These are phyloP conservation scores for Hirsutella rhossiliensis DNA, from an alignment of 2,329 filamentous ascomycete genomes.

Conservation along the genomic window DNA sequence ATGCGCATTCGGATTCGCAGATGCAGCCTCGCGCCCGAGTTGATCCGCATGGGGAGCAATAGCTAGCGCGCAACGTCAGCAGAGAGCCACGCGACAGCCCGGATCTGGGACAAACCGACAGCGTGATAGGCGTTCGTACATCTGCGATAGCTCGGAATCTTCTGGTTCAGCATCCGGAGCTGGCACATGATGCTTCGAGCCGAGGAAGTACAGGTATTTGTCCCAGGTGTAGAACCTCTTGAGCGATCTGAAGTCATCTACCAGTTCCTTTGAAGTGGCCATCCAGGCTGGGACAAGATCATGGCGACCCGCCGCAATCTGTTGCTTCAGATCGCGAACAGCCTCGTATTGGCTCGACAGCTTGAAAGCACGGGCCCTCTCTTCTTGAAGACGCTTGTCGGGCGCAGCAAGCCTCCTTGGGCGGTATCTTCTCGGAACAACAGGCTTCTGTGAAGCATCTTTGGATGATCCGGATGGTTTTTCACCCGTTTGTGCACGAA, in stretches of 20 bases:
- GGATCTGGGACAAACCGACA: conserved; percentile 25
- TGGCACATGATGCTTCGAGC: conserved; percentile 17
- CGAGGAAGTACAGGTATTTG: conserved; percentile 47
- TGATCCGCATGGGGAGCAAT: conserved; percentile 6
- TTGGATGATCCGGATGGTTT: not conserved
- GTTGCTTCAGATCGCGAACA: conserved; percentile 28
- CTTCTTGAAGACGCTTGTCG: conserved; percentile 30
- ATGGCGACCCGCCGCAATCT: conserved; percentile 27
- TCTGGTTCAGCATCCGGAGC: conserved; percentile 13
- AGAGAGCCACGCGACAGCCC: not conserved
- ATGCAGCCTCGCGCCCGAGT: not conserved
- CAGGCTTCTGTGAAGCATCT: not conserved
- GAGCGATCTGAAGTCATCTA: conserved; percentile 51
- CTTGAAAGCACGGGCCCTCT: conserved; percentile 27
- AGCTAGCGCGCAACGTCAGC: conserved; percentile 5
- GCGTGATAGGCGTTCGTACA: conserved; percentile 43
- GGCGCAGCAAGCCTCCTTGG: conserved; percentile 32
- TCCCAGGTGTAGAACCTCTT: conserved; percentile 57
- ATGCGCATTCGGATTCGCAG: conserved; percentile 28
- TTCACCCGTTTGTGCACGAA: conserved; percentile 1
- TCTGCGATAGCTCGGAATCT: conserved; percentile 34
- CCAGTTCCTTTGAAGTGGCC: conserved; percentile 43
- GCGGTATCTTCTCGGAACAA: conserved; percentile 27
- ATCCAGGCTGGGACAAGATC: conserved; percentile 42
- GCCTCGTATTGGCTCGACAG: conserved; percentile 29